Evolutionary conservation across 2,329 filamentous ascomycete genomes (phyloP).

Genomic region (Intubia oerlemansii): DNA sequence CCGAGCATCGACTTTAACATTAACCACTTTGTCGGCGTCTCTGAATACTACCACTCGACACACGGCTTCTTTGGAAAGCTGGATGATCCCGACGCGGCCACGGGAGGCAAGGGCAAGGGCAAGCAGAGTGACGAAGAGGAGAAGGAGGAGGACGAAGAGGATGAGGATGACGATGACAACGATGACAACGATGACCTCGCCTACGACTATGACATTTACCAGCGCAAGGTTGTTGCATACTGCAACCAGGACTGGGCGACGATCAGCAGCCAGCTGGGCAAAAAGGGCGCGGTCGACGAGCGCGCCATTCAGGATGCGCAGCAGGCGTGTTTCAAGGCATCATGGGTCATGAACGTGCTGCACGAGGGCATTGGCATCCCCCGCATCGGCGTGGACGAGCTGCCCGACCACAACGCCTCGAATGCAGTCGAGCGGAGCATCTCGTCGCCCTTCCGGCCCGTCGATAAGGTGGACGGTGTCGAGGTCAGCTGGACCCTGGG

Average conservation of each 20-base stretch:
- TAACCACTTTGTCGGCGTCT: conserved; percentile 94
- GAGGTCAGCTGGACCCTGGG: conserved; percentile 96
- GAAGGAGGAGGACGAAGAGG: no score
- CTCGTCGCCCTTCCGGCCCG: conserved; percentile 70
- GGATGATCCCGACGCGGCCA: no score
- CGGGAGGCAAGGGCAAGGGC: no score
- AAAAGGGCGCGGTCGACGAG: conserved; percentile 35
- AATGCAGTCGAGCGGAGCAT: conserved; percentile 45
- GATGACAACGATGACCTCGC: conserved; percentile 49
- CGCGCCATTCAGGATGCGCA: conserved; percentile 60
- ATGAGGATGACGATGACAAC: no score
- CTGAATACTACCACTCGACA: conserved; percentile 97
- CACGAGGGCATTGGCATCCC: conserved; percentile 93
- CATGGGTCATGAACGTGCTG: conserved; percentile 91
- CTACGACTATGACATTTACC: conserved; percentile 82
- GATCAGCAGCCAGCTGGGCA: conserved; percentile 42
- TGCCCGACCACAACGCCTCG: conserved; percentile 44
- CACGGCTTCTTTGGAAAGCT: conserved; percentile 78
- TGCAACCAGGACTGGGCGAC: conserved; percentile 65
- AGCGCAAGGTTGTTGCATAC: conserved; percentile 64
- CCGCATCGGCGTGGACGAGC: conserved; percentile 54
- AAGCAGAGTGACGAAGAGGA: no score
- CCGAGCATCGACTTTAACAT: conserved; percentile 92
- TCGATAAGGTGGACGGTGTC: conserved; percentile 75
- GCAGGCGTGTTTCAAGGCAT: conserved; percentile 92